Evolutionary conservation across 2,329 filamentous ascomycete genomes (phyloP), one percentile per base, ranked within the genome.

Genomic region (Orbilia ellipsospora): DNA sequence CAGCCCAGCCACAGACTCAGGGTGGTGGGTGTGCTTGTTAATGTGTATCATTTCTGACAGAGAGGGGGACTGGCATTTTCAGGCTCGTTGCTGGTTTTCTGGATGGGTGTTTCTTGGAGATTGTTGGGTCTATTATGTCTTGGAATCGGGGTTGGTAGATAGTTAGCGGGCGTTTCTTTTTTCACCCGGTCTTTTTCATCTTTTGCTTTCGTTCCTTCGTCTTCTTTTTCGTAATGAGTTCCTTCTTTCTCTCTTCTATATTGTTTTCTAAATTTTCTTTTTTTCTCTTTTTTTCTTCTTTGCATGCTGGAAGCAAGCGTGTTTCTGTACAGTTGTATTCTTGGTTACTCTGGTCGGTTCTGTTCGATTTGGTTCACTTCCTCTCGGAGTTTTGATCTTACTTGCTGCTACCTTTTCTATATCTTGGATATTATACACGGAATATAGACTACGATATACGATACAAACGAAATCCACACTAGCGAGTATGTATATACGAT

Each of bases 11-110:
- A 10, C 73, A 68, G 31, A 68, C 62, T 5, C 42, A 42, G 65
- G 77, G 1, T 54, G 70, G 59, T 13, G 54, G 55, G 6, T 82
- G 80, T 79, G 73, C 79, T 74, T 80, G 79, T 77, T 78, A 44
- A 63, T 44, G 23, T 48, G 8, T 36, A 36, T 36, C 31, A 2
- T 36, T 10, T 36, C n/a, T 10, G 31, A 10, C 5, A 36, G 10
- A 36, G 31, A 31, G 28, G 28, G 31, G 5, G 5, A 7, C 3
- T 6, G 10, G 31, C 5, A 10, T 36, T 7, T 36, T 36, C 31
- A 4, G 23, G 2, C 23, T 23, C 10, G 31, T 36, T 4, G n/a
- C 12, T 16, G 20, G 28, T 42, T 48, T 23, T 42, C 12, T 1
- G 45, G 12, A 50, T 45, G 44, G 18, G 57, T 48, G 15, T 13